phyloP scores from a whole-genome alignment of 495 filamentous ascomycete genomes.

The Diplogelasinospora grovesii region DNA sequence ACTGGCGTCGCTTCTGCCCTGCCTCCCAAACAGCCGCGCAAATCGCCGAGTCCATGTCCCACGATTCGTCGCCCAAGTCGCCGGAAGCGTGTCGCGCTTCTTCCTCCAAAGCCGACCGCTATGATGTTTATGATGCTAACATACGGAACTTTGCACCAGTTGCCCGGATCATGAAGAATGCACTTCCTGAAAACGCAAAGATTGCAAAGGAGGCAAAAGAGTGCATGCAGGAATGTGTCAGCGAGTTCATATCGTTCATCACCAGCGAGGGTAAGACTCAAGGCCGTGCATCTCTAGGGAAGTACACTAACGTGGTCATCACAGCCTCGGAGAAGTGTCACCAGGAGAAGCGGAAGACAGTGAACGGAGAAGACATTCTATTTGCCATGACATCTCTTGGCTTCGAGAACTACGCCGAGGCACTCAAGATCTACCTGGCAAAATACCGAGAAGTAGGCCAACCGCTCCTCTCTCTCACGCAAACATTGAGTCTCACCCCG shows the following conservation, averaged over 20 bases:
- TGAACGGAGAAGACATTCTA: slow-evolving; percentile 96
- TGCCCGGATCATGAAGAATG: slow-evolving; percentile 97
- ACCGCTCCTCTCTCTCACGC: background rate
- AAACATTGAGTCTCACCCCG: background rate
- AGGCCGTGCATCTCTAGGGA: too few species aligned
- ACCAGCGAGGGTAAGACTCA: slow-evolving; percentile 89
- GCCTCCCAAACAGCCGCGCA: slow-evolving; percentile 42
- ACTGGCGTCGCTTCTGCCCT: slow-evolving; percentile 36
- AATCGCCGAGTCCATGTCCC: slow-evolving; percentile 41
- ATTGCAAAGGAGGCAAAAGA: slow-evolving; percentile 99
- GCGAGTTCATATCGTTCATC: slow-evolving; percentile 99
- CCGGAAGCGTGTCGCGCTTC: slow-evolving; percentile 35
- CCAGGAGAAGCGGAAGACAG: slow-evolving; percentile 97
- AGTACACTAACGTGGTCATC: slow-evolving; percentile 31
- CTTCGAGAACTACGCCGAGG: slow-evolving; percentile 98
- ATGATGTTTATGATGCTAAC: slow-evolving; percentile 70
- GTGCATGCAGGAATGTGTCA: slow-evolving; percentile 99
- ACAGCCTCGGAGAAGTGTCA: slow-evolving; percentile 98
- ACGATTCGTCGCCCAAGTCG: slow-evolving; percentile 44
- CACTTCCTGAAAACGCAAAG: slow-evolving; percentile 95
- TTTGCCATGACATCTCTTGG: slow-evolving; percentile 99
- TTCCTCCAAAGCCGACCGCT: slow-evolving; percentile 40
- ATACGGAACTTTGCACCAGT: slow-evolving; percentile 86
- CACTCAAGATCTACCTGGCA: slow-evolving; percentile 93
- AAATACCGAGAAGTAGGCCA: slow-evolving; percentile 93